A percentile compares a stretch with the other conserved stretches of the same genome.
Conservation (phyloP, 2,329 filamentous ascomycete species). For the Nothomitra cinnamomea region DNA sequence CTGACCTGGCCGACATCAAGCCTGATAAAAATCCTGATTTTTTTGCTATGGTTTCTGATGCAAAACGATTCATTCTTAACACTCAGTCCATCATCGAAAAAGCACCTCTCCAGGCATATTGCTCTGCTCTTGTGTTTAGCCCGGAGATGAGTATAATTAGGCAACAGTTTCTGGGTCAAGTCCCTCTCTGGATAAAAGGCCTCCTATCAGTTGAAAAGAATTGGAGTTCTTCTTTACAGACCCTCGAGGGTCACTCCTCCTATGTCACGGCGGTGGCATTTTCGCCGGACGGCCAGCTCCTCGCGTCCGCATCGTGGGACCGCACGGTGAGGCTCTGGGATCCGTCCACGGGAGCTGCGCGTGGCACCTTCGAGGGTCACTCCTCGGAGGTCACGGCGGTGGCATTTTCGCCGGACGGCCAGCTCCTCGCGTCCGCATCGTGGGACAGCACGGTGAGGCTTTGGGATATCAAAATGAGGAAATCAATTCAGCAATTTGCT, state of each 20-base stretch:
- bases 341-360: background rate
- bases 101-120: constrained; percentile 20
- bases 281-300: constrained; percentile 2
- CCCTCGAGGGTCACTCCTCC: background rate
- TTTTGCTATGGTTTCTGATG: constrained; percentile 15
- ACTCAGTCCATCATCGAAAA: constrained; percentile 14
- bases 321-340: constrained; percentile 5
- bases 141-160: constrained; percentile 14
- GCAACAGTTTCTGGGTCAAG: constrained; percentile 5
- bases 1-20: background rate
- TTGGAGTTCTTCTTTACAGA: constrained; percentile 9
- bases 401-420: constrained; percentile 4
- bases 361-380: background rate
- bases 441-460: background rate
- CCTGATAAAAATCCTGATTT: background rate
- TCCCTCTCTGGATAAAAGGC: constrained; percentile 8
- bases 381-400: background rate
- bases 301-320: constrained; percentile 6
- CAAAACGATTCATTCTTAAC: constrained; percentile 16
- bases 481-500: background rate
- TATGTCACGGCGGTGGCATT: constrained; percentile 6
- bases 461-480: background rate
- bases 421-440: background rate
- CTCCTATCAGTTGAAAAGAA: constrained; percentile 7
- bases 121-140: constrained; percentile 19